Evolutionary conservation across 768 basidiomycete genomes (phyloP).

Genomic region (Sarcodon aspratus): DNA sequence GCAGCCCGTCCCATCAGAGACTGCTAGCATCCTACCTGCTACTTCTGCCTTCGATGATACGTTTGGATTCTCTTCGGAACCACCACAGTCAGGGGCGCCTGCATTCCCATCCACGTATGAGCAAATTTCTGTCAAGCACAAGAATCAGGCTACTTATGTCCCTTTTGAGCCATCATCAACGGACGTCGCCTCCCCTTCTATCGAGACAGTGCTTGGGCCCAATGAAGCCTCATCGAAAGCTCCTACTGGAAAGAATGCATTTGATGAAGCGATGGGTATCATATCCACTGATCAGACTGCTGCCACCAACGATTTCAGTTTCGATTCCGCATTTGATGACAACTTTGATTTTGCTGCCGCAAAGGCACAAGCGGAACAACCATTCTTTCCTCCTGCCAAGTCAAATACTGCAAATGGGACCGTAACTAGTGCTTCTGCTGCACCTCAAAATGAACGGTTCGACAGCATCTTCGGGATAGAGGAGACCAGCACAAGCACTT

Average conservation of each 20-base stretch:
- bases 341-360: conserved; percentile 53
- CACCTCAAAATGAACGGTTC: neutral
- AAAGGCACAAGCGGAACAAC: conserved; percentile 18
- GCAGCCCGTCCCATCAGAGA: neutral
- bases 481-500: conserved; percentile 1
- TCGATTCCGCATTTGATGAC: conserved; percentile 55
- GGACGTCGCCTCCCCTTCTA: conserved; percentile 4
- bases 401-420: neutral
- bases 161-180: conserved; percentile 4
- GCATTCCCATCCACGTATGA: conserved; percentile 4
- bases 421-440: neutral
- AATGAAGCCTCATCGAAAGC: conserved; percentile 9
- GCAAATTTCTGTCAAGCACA: neutral
- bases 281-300: conserved; percentile 22
- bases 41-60: conserved; percentile 43
- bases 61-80: conserved; percentile 26
- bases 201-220: conserved; percentile 3
- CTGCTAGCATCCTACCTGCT: neutral
- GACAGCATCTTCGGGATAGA: neutral
- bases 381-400: conserved; percentile 3
- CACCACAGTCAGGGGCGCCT: no score
- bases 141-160: neutral
- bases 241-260: conserved; percentile 36
- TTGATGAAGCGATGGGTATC: conserved; percentile 67
- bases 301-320: conserved; percentile 35